Evolutionary conservation across 208 protist genomes (phyloP).

Genomic region (Angomonas ambiguus): DNA sequence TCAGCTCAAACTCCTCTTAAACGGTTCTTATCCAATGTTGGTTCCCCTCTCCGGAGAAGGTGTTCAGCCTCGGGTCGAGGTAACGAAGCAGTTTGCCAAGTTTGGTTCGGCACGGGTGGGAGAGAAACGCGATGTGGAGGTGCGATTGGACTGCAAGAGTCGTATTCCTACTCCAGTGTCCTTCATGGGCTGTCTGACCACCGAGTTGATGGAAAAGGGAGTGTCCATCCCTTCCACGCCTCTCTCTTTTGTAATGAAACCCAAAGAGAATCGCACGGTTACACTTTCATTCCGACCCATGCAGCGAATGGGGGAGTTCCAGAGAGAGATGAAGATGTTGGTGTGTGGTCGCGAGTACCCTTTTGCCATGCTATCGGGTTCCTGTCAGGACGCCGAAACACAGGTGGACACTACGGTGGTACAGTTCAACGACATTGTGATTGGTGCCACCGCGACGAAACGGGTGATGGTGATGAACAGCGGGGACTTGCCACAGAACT

Average conservation of each 20-base stretch:
- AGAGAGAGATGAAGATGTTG: conserved; percentile 84
- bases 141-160: conserved; percentile 87
- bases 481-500: conserved; percentile 93
- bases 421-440: conserved; percentile 91
- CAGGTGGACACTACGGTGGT: conserved; percentile 90
- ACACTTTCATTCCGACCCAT: conserved; percentile 75
- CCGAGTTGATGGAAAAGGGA: conserved; percentile 57
- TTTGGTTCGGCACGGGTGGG: conserved; percentile 85
- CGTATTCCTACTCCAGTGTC: conserved; percentile 75
- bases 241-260: conserved; percentile 64
- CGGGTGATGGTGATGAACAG: conserved; percentile 93
- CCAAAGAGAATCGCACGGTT: conserved; percentile 66
- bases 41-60: conserved; percentile 90
- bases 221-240: conserved; percentile 44
- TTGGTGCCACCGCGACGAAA: conserved; percentile 61
- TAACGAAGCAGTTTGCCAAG: conserved; percentile 70
- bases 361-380: conserved; percentile 84
- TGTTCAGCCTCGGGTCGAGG: conserved; percentile 84
- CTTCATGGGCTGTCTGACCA: conserved; percentile 59
- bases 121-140: conserved; percentile 51
- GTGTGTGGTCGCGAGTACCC: conserved; percentile 79
- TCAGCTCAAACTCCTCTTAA: conserved; percentile 91
- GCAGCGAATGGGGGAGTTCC: conserved; percentile 86
- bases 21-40: conserved; percentile 82
- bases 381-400: conserved; percentile 93